Evolutionary conservation across 1,284 basidiomycete species (phyloP), one percentile per base, ranked within the genome.

Genomic region (Ceratobasidium sp.): DNA sequence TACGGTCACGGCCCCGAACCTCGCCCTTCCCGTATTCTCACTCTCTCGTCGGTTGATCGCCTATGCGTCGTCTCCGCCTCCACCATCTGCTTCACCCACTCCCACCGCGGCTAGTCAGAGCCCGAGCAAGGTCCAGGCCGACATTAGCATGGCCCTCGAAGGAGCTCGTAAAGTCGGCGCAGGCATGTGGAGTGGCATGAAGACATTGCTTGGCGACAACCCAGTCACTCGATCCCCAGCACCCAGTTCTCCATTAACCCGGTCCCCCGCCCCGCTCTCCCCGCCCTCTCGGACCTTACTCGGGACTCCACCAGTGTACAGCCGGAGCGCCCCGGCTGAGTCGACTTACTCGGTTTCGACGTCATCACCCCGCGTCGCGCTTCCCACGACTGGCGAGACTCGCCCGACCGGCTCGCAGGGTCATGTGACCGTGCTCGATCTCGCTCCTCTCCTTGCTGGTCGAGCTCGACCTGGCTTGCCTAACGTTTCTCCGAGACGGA

Each of bases 1-100:
- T 82, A 87, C 83, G 80, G 86, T 92, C 77, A 82, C 87, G 77
- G 85, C 87, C 13, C 63, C 56, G 37, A 42, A 45, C 35, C 53
- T 77, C 8, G 66, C 78, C 60, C 45, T 76, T 39, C 79, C 79
- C 1, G 83, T 91, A 10, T 92, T 89, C 80, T 85, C 90, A 5
- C 85, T 92, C 17, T 90, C 89, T 23, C 84, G 86, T 56, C 89
- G 91, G 15, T 86, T 93, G 26, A 85, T 93, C 7, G 91, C 90
- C 4, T 92, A 88, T 78, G 87, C 88, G 7, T 88, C 89, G 0
- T 82, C 84, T 3, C 83, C 86, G 8, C 84, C 87, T 26, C 64
- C 61, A 0, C 61, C 51, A 17, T 75, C 75, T 26, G 61, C 64
- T n/a, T 67, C 75, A 0, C 81, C 84, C 28, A 79, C 82, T 15